Conservation (phyloP, 768 basidiomycete genomes). For the Chalciporus chontae region DNA sequence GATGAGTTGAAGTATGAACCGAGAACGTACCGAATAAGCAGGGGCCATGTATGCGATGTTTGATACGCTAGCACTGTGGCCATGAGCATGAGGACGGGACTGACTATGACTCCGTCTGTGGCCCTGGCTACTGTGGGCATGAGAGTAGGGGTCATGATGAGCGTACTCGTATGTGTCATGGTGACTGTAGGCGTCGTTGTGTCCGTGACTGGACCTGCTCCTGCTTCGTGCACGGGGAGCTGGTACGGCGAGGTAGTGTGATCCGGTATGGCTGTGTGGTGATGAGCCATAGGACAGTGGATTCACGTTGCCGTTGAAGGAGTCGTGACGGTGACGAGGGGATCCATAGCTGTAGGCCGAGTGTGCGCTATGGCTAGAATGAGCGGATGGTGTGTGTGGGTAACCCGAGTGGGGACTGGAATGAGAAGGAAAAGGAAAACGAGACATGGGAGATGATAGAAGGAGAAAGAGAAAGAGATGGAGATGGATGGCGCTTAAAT, state of each 20-base stretch:
- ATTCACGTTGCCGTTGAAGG: slow-evolving; percentile 4
- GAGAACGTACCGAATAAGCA: slow-evolving; percentile 14
- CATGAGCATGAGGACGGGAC: slow-evolving; percentile 5
- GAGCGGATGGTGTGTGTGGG: background rate
- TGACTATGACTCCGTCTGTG: slow-evolving; percentile 6
- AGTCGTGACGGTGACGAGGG: slow-evolving; percentile 7
- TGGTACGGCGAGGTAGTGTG: slow-evolving; percentile 12
- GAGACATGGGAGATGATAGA: slow-evolving; percentile 12
- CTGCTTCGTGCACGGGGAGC: slow-evolving; percentile 7
- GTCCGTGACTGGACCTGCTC: slow-evolving; percentile 16
- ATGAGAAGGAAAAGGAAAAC: slow-evolving; percentile 22
- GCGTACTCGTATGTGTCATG: too few species aligned
- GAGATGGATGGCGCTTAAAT: background rate
- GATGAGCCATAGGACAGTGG: background rate
- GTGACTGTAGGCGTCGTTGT: background rate
- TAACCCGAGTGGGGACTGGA: background rate
- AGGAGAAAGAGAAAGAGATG: background rate
- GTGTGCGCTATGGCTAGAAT: background rate
- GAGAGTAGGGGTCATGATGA: background rate
- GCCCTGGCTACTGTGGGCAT: background rate
- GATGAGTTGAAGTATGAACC: background rate
- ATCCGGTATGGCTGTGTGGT: background rate
- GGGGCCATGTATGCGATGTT: slow-evolving; percentile 7
- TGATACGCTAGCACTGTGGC: slow-evolving; percentile 1
- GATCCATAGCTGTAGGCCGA: slow-evolving; percentile 2